Percentiles rank a stretch among this genome's conserved stretches.
phyloP scores from a whole-genome alignment of 345 rosid species.

The Zanthoxylum bungeanum region DNA sequence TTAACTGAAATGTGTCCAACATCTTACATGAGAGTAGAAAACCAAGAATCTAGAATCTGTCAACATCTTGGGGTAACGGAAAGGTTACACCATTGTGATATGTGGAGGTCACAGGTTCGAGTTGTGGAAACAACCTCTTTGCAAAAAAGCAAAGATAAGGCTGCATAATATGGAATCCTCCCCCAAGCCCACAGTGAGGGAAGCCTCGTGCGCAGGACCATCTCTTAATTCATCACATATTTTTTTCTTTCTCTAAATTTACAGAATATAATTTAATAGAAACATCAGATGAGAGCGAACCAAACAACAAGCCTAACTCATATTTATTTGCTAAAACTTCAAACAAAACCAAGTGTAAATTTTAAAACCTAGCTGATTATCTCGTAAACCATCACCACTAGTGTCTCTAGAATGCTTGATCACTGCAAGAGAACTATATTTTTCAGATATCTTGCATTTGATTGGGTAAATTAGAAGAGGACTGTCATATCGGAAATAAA shows the following conservation, averaged over 20 bases:
- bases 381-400: neutral
- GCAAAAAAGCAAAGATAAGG: no score
- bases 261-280: neutral
- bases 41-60: constrained; percentile 3
- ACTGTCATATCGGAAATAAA: neutral
- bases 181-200: no score
- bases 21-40: constrained; percentile 10
- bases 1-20: neutral
- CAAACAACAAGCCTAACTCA: neutral
- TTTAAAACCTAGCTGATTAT: neutral
- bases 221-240: no score
- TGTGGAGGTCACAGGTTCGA: no score
- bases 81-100: no score
- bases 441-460: neutral
- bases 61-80: no score
- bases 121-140: no score
- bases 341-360: no score
- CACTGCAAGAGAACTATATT: neutral
- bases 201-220: no score
- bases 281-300: neutral
- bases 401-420: neutral
- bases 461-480: no score
- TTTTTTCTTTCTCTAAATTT: neutral
- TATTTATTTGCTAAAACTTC: neutral
- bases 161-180: no score